Evolutionary conservation across 495 filamentous ascomycete species (phyloP).

Genomic region (Penicillium desertorum): DNA sequence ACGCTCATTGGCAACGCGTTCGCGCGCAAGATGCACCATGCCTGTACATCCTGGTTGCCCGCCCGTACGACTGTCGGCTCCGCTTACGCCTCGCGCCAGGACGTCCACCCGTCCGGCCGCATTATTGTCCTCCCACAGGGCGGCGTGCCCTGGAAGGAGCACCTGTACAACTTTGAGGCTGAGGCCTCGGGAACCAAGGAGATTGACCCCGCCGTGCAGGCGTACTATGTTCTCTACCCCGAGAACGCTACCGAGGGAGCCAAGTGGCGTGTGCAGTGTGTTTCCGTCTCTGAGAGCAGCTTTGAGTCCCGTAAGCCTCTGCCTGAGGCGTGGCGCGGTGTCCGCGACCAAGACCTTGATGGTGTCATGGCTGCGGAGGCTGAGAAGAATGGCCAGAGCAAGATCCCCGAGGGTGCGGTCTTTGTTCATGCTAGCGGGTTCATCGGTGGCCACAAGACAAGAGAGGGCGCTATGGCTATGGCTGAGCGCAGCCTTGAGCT

Average conservation of each 20-base stretch:
- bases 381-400: conserved; percentile 39
- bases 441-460: conserved; percentile 90
- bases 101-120: conserved; percentile 69
- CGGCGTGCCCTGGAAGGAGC: conserved; percentile 90
- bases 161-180: conserved; percentile 84
- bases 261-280: conserved; percentile 92
- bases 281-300: conserved; percentile 73
- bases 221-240: conserved; percentile 87
- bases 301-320: conserved; percentile 88
- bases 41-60: conserved; percentile 70
- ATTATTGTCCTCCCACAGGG: conserved; percentile 75
- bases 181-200: conserved; percentile 43
- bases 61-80: conserved; percentile 73
- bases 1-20: conserved; percentile 85
- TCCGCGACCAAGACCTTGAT: conserved; percentile 81
- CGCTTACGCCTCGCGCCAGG: conserved; percentile 62
- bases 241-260: conserved; percentile 67
- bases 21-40: conserved; percentile 63
- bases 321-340: conserved; percentile 86
- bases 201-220: conserved; percentile 45
- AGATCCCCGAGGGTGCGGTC: conserved; percentile 63
- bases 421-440: conserved; percentile 96
- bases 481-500: conserved; percentile 67
- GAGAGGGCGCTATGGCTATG: conserved; percentile 86
- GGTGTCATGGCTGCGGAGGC: conserved; percentile 63